Percentiles rank a stretch among this genome's conserved stretches.
These are phyloP conservation scores for Penicillium freii DNA, from an alignment of 2,329 filamentous ascomycete genomes.

Conservation along the genomic window DNA sequence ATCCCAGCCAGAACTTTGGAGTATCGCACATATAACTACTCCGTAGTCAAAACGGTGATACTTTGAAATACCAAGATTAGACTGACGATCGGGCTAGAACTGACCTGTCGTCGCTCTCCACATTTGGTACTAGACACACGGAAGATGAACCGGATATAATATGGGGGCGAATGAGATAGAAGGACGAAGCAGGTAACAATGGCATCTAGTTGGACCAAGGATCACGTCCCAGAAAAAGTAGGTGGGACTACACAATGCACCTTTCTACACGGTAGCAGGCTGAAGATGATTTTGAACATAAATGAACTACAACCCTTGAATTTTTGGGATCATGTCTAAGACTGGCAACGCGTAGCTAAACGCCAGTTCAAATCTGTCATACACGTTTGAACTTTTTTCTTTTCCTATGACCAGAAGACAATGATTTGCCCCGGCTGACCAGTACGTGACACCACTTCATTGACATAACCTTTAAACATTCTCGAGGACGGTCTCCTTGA, in stretches of 20 bases:
- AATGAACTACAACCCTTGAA: conserved; percentile 14
- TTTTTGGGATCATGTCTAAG: conserved; percentile 14
- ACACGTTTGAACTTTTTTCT: conserved; percentile 30
- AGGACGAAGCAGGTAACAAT: not conserved
- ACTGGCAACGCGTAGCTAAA: conserved; percentile 13
- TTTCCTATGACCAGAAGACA: conserved; percentile 30
- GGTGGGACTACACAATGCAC: not conserved
- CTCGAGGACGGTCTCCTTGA: conserved; percentile 97
- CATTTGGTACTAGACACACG: not conserved
- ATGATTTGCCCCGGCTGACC: conserved; percentile 51
- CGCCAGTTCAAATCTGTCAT: conserved; percentile 19
- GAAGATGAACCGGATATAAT: not conserved
- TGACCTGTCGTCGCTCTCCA: not conserved
- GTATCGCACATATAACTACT: too few relatives aligned
- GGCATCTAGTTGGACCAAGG: not conserved
- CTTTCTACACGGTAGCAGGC: not conserved
- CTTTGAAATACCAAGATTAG: not conserved
- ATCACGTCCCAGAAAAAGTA: not conserved
- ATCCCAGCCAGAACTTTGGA: not conserved
- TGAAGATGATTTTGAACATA: conserved; percentile 7
- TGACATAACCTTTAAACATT: conserved; percentile 73
- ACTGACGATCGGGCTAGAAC: not conserved
- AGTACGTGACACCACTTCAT: conserved; percentile 76
- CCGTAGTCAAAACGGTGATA: too few relatives aligned
- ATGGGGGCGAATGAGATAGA: not conserved